These are phyloP conservation scores for Ogataea pini DNA, from an alignment of 805 yeast species.

Conservation along the genomic window DNA sequence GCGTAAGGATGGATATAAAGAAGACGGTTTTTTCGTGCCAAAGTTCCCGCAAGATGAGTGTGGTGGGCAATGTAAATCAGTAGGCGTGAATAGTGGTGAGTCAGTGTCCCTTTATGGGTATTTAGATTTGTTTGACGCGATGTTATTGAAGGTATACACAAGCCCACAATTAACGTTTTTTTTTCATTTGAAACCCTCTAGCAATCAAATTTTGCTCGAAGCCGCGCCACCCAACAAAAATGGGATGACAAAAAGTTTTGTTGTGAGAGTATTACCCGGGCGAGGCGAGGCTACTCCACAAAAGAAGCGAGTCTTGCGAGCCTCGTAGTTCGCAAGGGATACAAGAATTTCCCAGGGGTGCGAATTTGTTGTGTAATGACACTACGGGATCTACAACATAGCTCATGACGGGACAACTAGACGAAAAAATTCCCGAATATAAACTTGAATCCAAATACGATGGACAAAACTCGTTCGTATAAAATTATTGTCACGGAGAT, in stretches of 20 bases:
- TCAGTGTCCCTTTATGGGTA: not conserved
- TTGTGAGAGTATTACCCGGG: slow-evolving; percentile 1
- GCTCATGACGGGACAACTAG: too few relatives aligned
- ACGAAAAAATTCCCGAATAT: too few relatives aligned
- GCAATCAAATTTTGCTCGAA: slow-evolving; percentile 6
- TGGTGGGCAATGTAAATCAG: not conserved
- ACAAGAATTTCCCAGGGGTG: too few relatives aligned
- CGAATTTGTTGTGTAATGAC: too few relatives aligned
- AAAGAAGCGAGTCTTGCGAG: not conserved
- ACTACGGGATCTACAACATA: too few relatives aligned
- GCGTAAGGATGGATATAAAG: not conserved
- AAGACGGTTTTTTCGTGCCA: not conserved
- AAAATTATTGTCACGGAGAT: too few relatives aligned
- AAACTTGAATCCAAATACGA: too few relatives aligned
- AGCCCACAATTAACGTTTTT: not conserved
- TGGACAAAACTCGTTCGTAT: too few relatives aligned
- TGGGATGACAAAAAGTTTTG: not conserved
- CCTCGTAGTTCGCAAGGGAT: too few relatives aligned
- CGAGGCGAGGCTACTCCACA: not conserved
- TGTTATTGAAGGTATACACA: not conserved
- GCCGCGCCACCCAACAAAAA: slow-evolving; percentile 14
- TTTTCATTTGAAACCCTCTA: slow-evolving; percentile 1
- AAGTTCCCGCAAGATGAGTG: not conserved
- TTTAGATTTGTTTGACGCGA: not conserved
- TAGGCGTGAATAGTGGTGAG: not conserved